These are phyloP conservation scores for Aquilaria sinensis DNA, from an alignment of 345 rosid genomes.

Conservation along the genomic window DNA sequence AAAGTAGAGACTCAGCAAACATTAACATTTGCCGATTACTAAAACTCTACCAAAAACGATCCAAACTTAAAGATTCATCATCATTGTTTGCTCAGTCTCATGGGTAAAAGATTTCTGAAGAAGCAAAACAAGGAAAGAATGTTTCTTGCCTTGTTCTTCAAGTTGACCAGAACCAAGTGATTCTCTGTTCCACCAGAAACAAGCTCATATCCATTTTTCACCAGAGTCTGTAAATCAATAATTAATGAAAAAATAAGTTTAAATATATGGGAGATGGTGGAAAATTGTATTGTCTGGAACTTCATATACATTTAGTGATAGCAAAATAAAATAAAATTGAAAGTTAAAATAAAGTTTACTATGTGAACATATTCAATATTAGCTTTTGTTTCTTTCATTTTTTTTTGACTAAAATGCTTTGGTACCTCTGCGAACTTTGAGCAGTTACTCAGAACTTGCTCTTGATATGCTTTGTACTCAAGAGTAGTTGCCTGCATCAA, in stretches of 20 bases:
- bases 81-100: neutral
- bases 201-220: constrained; percentile 65
- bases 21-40: too few relatives aligned
- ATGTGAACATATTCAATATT: neutral
- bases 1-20: too few relatives aligned
- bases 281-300: neutral
- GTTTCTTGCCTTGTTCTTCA: constrained; percentile 72
- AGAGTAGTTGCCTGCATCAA: constrained; percentile 69
- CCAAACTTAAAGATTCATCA: neutral
- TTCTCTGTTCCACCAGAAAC: constrained; percentile 99
- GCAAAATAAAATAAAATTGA: neutral
- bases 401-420: neutral
- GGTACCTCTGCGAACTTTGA: constrained; percentile 82
- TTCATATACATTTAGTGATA: neutral
- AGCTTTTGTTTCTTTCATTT: neutral
- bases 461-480: constrained; percentile 97
- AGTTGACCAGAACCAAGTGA: constrained; percentile 93
- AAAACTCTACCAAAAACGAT: too few relatives aligned
- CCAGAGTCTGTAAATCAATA: constrained; percentile 48
- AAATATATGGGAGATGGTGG: neutral
- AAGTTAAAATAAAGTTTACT: neutral
- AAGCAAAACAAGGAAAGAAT: constrained; percentile 7
- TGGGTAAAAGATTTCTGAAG: too few relatives aligned
- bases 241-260: constrained; percentile 9
- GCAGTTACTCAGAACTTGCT: constrained; percentile 87